Evolutionary conservation across 2,329 filamentous ascomycete species (phyloP), one percentile per base, ranked within the genome.

Genomic region (Dactylella cylindrospora): DNA sequence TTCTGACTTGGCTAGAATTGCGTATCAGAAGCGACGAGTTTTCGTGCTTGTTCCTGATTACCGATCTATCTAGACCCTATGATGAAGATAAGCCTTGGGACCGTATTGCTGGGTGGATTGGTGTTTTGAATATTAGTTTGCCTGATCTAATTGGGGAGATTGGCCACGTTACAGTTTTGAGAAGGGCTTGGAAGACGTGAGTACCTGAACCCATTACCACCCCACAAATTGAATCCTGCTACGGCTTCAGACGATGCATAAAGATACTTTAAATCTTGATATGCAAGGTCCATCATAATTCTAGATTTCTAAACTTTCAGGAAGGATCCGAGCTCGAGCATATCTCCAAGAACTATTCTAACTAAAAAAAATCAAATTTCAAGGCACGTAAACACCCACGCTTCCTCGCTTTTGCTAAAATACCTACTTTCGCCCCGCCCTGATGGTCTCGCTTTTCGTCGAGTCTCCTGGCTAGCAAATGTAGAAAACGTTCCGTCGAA

Each of bases 131-230:
- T 45, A 43, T 62, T n/a, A 62, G 43, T 15, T 44, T 54, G 22
- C 41, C 33, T 17, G 57, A 62, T 31, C 17, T 62, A 20, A 25
- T 62, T 9, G 57, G 49, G 2, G 57, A 62, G 32, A 23, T 62
- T 33, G 57, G 57, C 2, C 57, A 62, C 31, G 57, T 62, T 33
- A 62, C 57, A 0, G 57, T 62, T 22, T 33, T 62, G 43, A 50
- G 45, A 26, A 49, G 49, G 17, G 57, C 57, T 17, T 62, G 57
- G 57, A 62, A 47, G 26, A 62, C 57, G 57, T 62, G 26, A 39
- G 57, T 53, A 31, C 22, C 22, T 9, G n/a, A n/a, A 19, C 17
- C 29, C 17, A 33, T 38, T 20, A 19, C 20, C 17, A n/a, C n/a
- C n/a, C n/a, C n/a, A n/a, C n/a, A n/a, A n/a, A n/a, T 52, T 23